Base-by-base conservation (phyloP, 805 yeast genomes). In the Zygoascus flipseniorum region DNA sequence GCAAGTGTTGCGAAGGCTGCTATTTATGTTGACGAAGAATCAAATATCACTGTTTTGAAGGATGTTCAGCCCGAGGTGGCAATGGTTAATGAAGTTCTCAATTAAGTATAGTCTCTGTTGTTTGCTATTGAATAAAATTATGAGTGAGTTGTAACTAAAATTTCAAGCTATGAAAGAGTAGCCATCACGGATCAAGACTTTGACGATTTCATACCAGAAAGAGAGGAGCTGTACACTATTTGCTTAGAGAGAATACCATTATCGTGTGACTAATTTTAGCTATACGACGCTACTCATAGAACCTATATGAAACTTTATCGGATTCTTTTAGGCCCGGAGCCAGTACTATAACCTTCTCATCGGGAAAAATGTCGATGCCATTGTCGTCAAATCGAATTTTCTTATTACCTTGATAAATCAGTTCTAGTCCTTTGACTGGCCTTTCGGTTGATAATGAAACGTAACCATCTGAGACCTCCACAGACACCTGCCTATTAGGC, bases 341-440 rank as follows among this genome's bases (percentile, higher is more conserved):
- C n/a, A 18, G 19, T 37, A 66, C 57, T 18, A 50, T 45, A 18
- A 48, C 44, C 8, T 55, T 56, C 10, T 65, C 65, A 9, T 72
- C 70, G 0, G 80, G 80, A 58, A 76, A 72, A 35, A 77, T 54
- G 54, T 77, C 82, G 56, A 77, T 66, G 8, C 80, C 79, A 57
- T 77, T 77, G 56, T 77, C 81, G 9, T 62, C 62, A 26, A 73
- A 60, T 23, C 58, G 58, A 20, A 69, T 52, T 47, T 67, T 67
- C n/a, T 54, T 54, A 43, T 57, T 9, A 9, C 23, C 23, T 3
- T 47, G 28, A 11, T 31, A 28, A n/a, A 32, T 19, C 23, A 47
- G 23, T 14, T 31, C 31, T 11, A 47, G 20, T 14, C 52, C 51
- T 37, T 52, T 52, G 2, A 47, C 51, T 5, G 54, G 54, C 8